phyloP scores from a whole-genome alignment of 805 yeast species.

The Pichia occidentalis region DNA sequence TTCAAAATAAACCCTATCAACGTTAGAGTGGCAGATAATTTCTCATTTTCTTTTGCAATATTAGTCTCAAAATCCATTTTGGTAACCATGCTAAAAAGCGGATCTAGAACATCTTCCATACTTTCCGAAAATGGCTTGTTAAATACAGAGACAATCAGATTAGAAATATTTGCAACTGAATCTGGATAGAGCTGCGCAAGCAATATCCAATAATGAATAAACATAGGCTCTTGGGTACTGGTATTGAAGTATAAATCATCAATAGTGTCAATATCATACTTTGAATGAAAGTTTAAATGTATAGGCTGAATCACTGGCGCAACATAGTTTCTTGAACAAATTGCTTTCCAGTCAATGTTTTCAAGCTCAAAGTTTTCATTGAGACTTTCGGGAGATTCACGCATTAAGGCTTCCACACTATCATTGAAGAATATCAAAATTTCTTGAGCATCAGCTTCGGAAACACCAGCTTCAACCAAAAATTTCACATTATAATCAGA shows the following conservation, averaged over 20 bases:
- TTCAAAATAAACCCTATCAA: slow-evolving; percentile 38
- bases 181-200: slow-evolving; percentile 40
- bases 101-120: slow-evolving; percentile 31
- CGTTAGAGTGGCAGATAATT: slow-evolving; percentile 36
- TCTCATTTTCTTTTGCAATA: slow-evolving; percentile 19
- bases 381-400: slow-evolving; percentile 13
- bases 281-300: slow-evolving; percentile 32
- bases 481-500: slow-evolving; percentile 32
- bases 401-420: slow-evolving; percentile 17
- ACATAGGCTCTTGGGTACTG: slow-evolving; percentile 30
- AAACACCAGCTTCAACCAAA: slow-evolving; percentile 27
- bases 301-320: slow-evolving; percentile 26
- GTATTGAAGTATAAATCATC: slow-evolving; percentile 37
- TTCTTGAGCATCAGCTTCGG: slow-evolving; percentile 28
- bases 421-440: slow-evolving; percentile 20
- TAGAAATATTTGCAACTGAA: slow-evolving; percentile 29
- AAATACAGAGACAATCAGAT: slow-evolving; percentile 33
- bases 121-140: slow-evolving; percentile 28
- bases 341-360: slow-evolving; percentile 18
- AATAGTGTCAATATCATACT: slow-evolving; percentile 27
- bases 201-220: slow-evolving; percentile 37
- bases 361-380: slow-evolving; percentile 30
- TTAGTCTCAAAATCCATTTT: slow-evolving; percentile 28
- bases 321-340: slow-evolving; percentile 17
- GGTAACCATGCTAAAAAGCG: slow-evolving; percentile 31